phyloP scores from a whole-genome alignment of 257 asterid species.

The Salvia splendens region DNA sequence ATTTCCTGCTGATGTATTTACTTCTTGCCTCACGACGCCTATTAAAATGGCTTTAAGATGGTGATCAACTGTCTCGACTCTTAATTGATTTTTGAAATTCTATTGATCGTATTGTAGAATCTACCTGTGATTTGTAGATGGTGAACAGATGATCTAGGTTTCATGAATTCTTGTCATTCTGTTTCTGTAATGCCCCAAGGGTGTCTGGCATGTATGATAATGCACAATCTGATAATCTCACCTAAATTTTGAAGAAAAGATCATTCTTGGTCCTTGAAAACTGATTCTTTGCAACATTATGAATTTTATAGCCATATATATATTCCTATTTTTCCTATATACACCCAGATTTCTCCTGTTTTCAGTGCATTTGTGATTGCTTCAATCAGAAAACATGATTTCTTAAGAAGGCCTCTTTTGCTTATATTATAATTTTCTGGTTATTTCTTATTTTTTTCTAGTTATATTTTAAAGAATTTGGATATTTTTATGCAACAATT shows the following conservation, averaged over 20 bases:
- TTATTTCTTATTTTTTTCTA: conserved; percentile 15
- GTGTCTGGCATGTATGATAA: background rate
- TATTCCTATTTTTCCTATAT: background rate
- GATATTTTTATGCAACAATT: conserved; percentile 39
- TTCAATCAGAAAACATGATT: conserved; percentile 11
- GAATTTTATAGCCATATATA: conserved; percentile 1
- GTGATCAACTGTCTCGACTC: conserved; percentile 44
- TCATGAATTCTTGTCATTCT: background rate
- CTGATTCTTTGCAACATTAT: background rate
- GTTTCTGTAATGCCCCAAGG: conserved; percentile 5
- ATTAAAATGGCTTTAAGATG: conserved; percentile 98
- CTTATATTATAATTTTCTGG: background rate
- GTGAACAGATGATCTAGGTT: background rate
- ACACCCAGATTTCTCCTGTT: conserved; percentile 11
- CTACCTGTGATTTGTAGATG: conserved; percentile 19
- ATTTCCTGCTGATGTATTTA: conserved; percentile 95
- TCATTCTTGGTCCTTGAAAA: conserved; percentile 5
- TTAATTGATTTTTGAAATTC: background rate
- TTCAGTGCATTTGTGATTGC: conserved; percentile 5
- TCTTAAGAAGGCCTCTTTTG: background rate
- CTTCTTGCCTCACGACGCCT: conserved; percentile 96
- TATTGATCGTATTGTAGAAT: conserved; percentile 21
- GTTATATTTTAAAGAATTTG: conserved; percentile 18
- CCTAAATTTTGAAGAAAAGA: conserved; percentile 1
- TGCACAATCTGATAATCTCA: background rate